Conservation (phyloP, 805 yeast genomes). For the Millerozyma acaciae region DNA sequence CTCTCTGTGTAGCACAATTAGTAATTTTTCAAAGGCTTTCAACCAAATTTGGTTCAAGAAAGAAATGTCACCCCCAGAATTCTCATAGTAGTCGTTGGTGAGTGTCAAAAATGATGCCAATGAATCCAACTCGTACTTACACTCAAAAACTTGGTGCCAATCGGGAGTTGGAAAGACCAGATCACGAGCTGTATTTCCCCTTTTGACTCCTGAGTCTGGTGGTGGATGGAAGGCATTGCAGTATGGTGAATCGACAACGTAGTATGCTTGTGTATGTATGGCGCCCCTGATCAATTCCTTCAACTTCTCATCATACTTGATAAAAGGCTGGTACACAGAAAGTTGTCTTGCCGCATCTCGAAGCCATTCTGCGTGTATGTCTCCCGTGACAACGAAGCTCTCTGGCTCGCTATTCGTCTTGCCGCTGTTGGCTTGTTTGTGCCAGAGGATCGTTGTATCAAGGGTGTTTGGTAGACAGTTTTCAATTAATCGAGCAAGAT, state of each 20-base stretch:
- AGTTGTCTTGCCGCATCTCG: conserved; percentile 84
- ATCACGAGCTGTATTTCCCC: conserved; percentile 55
- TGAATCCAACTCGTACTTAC: conserved; percentile 86
- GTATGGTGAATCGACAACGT: conserved; percentile 62
- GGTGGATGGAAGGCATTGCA: conserved; percentile 95
- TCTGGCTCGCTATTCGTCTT: conserved; percentile 33
- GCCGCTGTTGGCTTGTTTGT: conserved; percentile 22
- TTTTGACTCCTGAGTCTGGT: conserved; percentile 41
- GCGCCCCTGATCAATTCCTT: conserved; percentile 66
- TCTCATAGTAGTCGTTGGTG: conserved; percentile 62
- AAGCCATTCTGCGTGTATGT: conserved; percentile 91
- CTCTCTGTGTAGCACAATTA: conserved; percentile 56
- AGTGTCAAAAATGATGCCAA: conserved; percentile 77
- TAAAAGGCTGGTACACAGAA: conserved; percentile 65
- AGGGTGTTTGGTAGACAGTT: conserved; percentile 84
- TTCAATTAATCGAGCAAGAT: conserved; percentile 71
- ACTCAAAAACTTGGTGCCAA: conserved; percentile 74
- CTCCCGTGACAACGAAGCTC: conserved; percentile 85
- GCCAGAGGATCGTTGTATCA: conserved; percentile 84
- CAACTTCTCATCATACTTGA: conserved; percentile 48
- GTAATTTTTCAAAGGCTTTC: conserved; percentile 49
- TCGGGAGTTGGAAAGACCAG: conserved; percentile 66
- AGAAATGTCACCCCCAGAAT: conserved; percentile 46
- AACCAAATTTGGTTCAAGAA: conserved; percentile 53
- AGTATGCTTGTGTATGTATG: conserved; percentile 71